Percentiles rank a stretch among this genome's conserved stretches.
These are phyloP conservation scores for Jacaranda mimosifolia DNA, from an alignment of 257 asterid species.

Conservation along the genomic window DNA sequence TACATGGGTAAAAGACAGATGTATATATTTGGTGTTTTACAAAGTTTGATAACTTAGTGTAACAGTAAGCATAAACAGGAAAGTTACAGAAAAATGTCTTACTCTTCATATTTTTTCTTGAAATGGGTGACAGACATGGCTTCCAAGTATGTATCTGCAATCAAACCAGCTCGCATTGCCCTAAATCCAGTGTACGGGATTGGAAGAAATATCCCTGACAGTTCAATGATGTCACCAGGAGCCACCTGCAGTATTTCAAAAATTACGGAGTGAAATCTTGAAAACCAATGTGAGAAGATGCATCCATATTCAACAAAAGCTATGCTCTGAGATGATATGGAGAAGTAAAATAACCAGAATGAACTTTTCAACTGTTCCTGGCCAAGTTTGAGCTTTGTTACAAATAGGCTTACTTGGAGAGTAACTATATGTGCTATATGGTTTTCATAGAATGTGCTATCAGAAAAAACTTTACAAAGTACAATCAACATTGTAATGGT, in stretches of 20 bases:
- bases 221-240: constrained; percentile 95
- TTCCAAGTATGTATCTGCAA: constrained; percentile 98
- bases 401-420: neutral
- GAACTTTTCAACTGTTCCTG: neutral
- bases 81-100: constrained; percentile 41
- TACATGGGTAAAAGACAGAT: neutral
- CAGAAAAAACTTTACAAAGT: neutral
- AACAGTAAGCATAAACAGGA: neutral
- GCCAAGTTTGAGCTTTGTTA: neutral
- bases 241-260: constrained; percentile 65
- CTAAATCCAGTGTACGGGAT: constrained; percentile 95
- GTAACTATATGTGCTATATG: neutral
- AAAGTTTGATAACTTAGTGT: neutral
- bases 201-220: constrained; percentile 97
- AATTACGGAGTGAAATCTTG: constrained; percentile 1
- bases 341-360: constrained; percentile 7
- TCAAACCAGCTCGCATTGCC: constrained; percentile 98
- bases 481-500: constrained; percentile 7
- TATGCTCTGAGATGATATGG: neutral
- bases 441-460: neutral
- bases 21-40: neutral
- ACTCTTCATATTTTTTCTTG: constrained; percentile 98
- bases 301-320: constrained; percentile 29
- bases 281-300: constrained; percentile 9
- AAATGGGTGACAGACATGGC: constrained; percentile 92